Evolutionary conservation across 352 stramenopile genomes (phyloP).

Genomic region (Globisporangium echinulatum): DNA sequence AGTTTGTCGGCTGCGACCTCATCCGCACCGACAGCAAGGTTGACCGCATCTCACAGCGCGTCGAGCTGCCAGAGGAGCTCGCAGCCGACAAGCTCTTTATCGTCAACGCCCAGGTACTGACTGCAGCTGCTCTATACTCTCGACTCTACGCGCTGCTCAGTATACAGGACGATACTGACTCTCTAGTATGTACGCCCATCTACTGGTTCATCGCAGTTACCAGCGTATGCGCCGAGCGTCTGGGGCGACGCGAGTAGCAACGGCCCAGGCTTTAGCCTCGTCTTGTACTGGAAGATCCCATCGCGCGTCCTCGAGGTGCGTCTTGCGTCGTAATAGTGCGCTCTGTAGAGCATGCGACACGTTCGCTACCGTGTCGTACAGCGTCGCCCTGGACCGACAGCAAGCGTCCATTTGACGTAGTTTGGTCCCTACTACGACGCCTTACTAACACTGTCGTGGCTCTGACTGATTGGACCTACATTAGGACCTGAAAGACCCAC

Average conservation of each 20-base stretch:
- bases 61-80: slow-evolving; percentile 54
- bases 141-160: background rate
- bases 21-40: slow-evolving; percentile 64
- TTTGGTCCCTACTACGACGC: too few species aligned
- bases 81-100: slow-evolving; percentile 64
- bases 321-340: background rate
- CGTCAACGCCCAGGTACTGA: slow-evolving; percentile 68
- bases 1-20: slow-evolving; percentile 73
- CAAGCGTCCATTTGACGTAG: too few species aligned
- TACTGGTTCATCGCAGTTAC: slow-evolving; percentile 28
- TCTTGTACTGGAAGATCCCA: slow-evolving; percentile 80
- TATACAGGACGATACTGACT: background rate
- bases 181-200: background rate
- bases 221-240: slow-evolving; percentile 67
- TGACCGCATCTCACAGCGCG: slow-evolving; percentile 66
- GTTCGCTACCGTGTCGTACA: too few species aligned
- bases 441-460: too few species aligned
- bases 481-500: slow-evolving; percentile 54
- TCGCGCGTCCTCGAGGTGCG: slow-evolving; percentile 46
- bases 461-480: too few species aligned
- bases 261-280: slow-evolving; percentile 65
- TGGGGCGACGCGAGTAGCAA: slow-evolving; percentile 62
- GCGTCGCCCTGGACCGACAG: too few species aligned
- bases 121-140: too few species aligned
- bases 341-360: too few species aligned